Evolutionary conservation across 163 green algal species (phyloP).

Genomic region (Picocystis sp.): DNA sequence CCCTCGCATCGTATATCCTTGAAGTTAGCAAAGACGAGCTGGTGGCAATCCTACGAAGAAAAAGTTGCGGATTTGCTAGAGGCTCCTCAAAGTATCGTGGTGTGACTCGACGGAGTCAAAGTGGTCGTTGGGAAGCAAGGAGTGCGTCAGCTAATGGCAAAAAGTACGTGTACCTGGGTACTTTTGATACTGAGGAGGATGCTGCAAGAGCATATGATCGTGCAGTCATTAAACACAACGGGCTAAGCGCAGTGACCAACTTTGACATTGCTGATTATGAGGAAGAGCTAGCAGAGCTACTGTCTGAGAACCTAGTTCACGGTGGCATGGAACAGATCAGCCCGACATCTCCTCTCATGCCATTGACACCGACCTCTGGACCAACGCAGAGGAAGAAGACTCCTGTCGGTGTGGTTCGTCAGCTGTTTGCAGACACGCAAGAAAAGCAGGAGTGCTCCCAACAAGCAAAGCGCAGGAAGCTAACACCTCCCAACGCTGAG

Average conservation of each 20-base stretch:
- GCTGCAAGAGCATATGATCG: slow-evolving; percentile 20
- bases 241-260: slow-evolving; percentile 23
- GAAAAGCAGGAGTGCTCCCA: no score
- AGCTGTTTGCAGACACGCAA: no score
- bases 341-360: no score
- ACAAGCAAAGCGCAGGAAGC: no score
- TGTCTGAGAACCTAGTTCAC: no score
- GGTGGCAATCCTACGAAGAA: slow-evolving; percentile 13
- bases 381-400: no score
- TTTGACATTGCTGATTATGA: slow-evolving; percentile 22
- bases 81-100: slow-evolving; percentile 20
- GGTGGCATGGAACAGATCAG: no score
- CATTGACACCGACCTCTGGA: no score
- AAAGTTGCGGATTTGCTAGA: slow-evolving; percentile 19
- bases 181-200: slow-evolving; percentile 19
- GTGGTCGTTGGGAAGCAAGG: slow-evolving; percentile 22
- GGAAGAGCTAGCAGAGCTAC: background rate
- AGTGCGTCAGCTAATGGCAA: slow-evolving; percentile 21
- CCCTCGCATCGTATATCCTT: background rate
- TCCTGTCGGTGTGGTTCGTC: no score
- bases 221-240: slow-evolving; percentile 19
- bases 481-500: no score
- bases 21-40: slow-evolving; percentile 1
- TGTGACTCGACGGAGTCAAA: slow-evolving; percentile 18
- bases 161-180: slow-evolving; percentile 29